Evolutionary conservation across 1,284 basidiomycete genomes (phyloP).

Genomic region (Volvariella surrecta): DNA sequence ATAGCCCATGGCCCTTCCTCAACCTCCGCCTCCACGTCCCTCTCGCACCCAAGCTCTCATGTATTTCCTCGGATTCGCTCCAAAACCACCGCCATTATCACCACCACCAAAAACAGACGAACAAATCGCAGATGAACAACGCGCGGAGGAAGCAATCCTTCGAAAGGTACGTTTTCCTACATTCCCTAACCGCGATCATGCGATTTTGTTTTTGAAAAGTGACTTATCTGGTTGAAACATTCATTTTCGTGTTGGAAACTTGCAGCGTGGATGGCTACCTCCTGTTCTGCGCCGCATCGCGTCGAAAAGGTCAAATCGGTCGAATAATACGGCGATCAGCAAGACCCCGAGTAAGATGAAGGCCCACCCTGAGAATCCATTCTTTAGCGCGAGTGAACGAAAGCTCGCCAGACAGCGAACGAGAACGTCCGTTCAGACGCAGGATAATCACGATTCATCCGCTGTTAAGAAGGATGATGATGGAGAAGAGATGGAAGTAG

Average conservation of each 20-base stretch:
- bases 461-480: neutral
- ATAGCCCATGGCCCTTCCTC: too few species aligned
- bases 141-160: neutral
- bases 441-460: too few species aligned
- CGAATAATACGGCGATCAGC: neutral
- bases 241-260: neutral
- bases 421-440: too few species aligned
- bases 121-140: neutral
- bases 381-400: constrained; percentile 1
- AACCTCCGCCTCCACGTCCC: neutral
- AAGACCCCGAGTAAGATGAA: neutral
- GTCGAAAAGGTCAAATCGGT: neutral
- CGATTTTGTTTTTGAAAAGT: neutral
- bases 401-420: neutral
- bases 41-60: neutral
- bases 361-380: neutral
- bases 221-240: too few species aligned
- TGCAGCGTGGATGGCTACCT: neutral
- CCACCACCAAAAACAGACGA: neutral
- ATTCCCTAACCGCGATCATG: neutral
- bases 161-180: neutral
- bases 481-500: neutral
- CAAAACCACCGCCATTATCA: neutral
- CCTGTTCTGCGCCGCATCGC: neutral
- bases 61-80: neutral